A percentile compares a stretch with the other conserved stretches of the same genome.
Evolutionary conservation across 1,139 yeast genomes (phyloP).

Genomic region (Lodderomyces parapsilosis): DNA sequence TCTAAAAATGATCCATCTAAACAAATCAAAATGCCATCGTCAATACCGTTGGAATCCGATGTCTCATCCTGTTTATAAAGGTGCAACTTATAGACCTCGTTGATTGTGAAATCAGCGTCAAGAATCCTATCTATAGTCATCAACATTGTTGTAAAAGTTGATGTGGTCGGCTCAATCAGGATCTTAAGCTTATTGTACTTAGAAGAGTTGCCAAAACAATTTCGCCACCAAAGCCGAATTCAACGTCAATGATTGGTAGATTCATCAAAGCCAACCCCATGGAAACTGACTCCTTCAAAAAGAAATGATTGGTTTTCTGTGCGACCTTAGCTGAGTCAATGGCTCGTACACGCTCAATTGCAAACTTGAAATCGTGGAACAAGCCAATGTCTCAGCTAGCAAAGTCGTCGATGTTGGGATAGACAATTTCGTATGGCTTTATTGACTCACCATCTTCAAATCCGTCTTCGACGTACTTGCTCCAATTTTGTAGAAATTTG

Average conservation of each 20-base stretch:
- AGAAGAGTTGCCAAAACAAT: slow-evolving; percentile 51
- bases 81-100: slow-evolving; percentile 18
- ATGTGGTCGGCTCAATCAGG: slow-evolving; percentile 49
- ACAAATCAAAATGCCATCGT: slow-evolving; percentile 55
- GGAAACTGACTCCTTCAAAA: slow-evolving; percentile 64
- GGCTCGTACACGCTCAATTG: slow-evolving; percentile 55
- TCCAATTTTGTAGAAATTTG: slow-evolving; percentile 64
- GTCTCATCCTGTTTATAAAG: too few relatives aligned
- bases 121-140: slow-evolving; percentile 18
- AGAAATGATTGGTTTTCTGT: slow-evolving; percentile 44
- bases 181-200: slow-evolving; percentile 78
- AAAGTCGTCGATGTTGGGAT: slow-evolving; percentile 49
- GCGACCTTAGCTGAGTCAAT: slow-evolving; percentile 60
- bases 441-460: slow-evolving; percentile 8
- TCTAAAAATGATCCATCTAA: slow-evolving; percentile 41
- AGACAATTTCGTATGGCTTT: slow-evolving; percentile 52
- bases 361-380: slow-evolving; percentile 22
- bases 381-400: too few relatives aligned
- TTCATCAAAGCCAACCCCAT: slow-evolving; percentile 77
- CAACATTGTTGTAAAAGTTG: slow-evolving; percentile 9
- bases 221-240: slow-evolving; percentile 79
- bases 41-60: too few relatives aligned
- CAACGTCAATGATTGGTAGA: slow-evolving; percentile 54
- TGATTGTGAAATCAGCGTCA: slow-evolving; percentile 35
- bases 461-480: slow-evolving; percentile 61